A percentile compares a stretch with the other conserved stretches of the same genome.
These are phyloP conservation scores for Aureobasidium sp. DNA, from an alignment of 2,329 filamentous ascomycete species.

Conservation along the genomic window DNA sequence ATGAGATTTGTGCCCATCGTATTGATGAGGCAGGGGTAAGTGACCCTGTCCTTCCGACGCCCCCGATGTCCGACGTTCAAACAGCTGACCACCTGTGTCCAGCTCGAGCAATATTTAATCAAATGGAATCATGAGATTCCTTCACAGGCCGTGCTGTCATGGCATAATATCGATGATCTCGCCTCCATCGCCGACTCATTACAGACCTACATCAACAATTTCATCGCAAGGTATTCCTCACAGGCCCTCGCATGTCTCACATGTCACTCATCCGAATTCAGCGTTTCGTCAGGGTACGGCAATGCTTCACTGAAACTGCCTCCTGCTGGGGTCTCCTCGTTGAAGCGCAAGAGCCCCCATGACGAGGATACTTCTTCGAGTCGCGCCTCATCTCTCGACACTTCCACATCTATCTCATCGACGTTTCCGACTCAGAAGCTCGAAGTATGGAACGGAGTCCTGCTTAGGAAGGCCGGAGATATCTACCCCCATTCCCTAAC, in stretches of 20 bases:
- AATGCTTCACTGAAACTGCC: neutral
- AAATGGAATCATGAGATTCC: conserved; percentile 28
- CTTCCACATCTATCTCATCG: neutral
- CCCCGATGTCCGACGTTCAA: neutral
- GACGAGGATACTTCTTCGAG: conserved; percentile 8
- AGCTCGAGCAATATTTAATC: conserved; percentile 36
- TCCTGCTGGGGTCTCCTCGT: neutral
- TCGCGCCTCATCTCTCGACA: neutral
- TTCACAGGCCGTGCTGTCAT: conserved; percentile 28
- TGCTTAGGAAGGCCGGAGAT: conserved; percentile 29
- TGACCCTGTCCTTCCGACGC: neutral
- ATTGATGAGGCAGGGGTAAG: conserved; percentile 19
- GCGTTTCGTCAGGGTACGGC: neutral
- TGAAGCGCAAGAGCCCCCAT: conserved; percentile 23
- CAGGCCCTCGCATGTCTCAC: neutral
- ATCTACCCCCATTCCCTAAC: conserved; percentile 26
- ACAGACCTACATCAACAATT: conserved; percentile 33
- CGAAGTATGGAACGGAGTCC: conserved; percentile 33
- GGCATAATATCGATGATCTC: conserved; percentile 36
- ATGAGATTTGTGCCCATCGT: conserved; percentile 22
- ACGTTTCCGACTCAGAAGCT: neutral
- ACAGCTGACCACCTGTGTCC: neutral
- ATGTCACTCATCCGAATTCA: neutral
- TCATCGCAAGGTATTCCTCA: neutral
- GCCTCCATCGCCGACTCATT: conserved; percentile 30